These are phyloP conservation scores for Citrullus mucosospermus DNA, from an alignment of 306 rosid species.

Conservation along the genomic window DNA sequence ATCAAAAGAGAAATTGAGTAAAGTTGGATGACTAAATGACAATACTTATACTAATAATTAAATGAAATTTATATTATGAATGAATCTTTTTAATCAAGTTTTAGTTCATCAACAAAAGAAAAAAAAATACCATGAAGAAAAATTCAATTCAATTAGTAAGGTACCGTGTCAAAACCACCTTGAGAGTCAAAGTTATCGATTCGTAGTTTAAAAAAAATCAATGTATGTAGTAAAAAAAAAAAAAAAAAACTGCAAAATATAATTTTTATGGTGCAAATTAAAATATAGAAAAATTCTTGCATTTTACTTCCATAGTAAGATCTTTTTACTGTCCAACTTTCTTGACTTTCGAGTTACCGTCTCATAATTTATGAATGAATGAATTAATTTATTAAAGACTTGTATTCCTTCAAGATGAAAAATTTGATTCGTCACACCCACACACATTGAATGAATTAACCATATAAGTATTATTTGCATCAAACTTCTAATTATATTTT, in stretches of 20 bases:
- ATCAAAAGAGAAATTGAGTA: neutral
- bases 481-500: too few relatives aligned
- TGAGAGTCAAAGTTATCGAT: neutral
- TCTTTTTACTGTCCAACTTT: too few relatives aligned
- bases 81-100: neutral
- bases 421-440: too few relatives aligned
- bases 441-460: too few relatives aligned
- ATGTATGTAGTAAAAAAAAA: too few relatives aligned
- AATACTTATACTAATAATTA: neutral
- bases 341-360: neutral
- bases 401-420: too few relatives aligned
- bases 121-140: neutral
- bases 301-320: neutral
- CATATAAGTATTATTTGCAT: too few relatives aligned
- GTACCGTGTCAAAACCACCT: neutral
- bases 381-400: too few relatives aligned
- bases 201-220: too few relatives aligned
- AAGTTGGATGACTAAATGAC: neutral
- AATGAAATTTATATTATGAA: neutral
- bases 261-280: neutral
- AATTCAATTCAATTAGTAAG: neutral
- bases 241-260: neutral
- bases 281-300: neutral
- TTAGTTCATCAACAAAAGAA: neutral
- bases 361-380: neutral